Evolutionary conservation across 2,329 filamentous ascomycete species (phyloP).

Genomic region (Cytospora piceae): DNA sequence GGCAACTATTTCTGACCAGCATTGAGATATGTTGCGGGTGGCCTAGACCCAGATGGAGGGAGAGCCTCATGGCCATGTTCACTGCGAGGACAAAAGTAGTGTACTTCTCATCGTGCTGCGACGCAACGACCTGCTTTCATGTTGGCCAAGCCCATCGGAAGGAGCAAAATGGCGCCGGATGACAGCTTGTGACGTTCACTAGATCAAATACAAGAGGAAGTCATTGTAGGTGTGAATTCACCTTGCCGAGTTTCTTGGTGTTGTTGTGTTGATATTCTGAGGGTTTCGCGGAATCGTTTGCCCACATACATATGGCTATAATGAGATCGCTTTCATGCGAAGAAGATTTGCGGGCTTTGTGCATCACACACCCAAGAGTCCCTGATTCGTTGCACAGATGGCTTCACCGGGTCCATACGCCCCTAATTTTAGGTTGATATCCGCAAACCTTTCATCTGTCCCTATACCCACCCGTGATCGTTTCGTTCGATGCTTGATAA

Average conservation of each 20-base stretch:
- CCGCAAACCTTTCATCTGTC: not conserved
- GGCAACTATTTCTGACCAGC: not conserved
- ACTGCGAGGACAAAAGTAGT: not conserved
- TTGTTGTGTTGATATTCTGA: not conserved
- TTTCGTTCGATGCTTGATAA: constrained; percentile 3
- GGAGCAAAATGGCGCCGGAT: not conserved
- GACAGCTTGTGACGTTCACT: not conserved
- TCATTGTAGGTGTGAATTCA: not conserved
- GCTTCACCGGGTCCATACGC: not conserved
- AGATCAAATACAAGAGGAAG: not conserved
- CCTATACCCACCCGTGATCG: not conserved
- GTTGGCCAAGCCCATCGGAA: not conserved
- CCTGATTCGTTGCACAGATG: not conserved
- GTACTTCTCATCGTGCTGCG: not conserved
- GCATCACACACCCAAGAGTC: not conserved
- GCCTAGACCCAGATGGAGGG: not conserved
- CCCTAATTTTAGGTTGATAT: not conserved
- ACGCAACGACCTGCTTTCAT: not conserved
- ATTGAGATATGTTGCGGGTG: not conserved
- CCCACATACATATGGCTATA: not conserved
- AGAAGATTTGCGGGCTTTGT: not conserved
- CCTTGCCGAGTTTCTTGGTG: not conserved
- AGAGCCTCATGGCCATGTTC: not conserved
- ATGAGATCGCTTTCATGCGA: not conserved
- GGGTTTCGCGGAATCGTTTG: not conserved